Base-by-base conservation (phyloP, 2,329 filamentous ascomycete species). In the Apiospora hydei region DNA sequence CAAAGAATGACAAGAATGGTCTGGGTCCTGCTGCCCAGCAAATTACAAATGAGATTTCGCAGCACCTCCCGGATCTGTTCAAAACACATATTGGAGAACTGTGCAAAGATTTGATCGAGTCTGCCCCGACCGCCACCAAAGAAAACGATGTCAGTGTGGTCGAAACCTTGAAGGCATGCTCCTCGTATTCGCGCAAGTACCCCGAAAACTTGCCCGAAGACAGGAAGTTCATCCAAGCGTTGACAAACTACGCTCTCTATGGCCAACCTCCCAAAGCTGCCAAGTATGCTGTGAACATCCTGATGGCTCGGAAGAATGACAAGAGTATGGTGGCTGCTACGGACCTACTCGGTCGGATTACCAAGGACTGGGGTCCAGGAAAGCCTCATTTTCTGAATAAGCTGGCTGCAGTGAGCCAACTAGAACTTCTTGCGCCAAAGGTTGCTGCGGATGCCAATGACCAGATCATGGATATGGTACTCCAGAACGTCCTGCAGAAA, bases 261-360 rank as follows among this genome's bases (percentile, higher is more conserved):
- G 96, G 96, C 30, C 89, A 89, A 34, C 96, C 95, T 2, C 89
- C 94, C 14, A 92, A 92, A 79, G 93, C 94, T 11, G 94, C 96
- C 30, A 99, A 99, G 82, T 95, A 98, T 83, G 96, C 96, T 0
- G 91, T 98, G 68, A 95, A 94, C 41, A 95, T 99, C 75, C 87
- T 99, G 70, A 90, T 98, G 82, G 91, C 93, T 47, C 92, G 91
- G 76, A 86, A 86, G 66, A 87, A 90, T 30, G 91, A 95, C 76
- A 96, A 94, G 81, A 93, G 87, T 76, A 83, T 95, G 78, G 92
- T 97, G 84, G 93, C 94, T 73, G 94, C 94, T 10, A 95, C 92
- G 70, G 95, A 97, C 76, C 87, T 99, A 14, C 83, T 98, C 10
- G 89, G 92, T 71, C 93, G 92, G 79, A 92, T 92, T 72, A 89